Evolutionary conservation across 2,329 filamentous ascomycete genomes (phyloP), one percentile per base, ranked within the genome.

Genomic region (Neobulgaria alba): DNA sequence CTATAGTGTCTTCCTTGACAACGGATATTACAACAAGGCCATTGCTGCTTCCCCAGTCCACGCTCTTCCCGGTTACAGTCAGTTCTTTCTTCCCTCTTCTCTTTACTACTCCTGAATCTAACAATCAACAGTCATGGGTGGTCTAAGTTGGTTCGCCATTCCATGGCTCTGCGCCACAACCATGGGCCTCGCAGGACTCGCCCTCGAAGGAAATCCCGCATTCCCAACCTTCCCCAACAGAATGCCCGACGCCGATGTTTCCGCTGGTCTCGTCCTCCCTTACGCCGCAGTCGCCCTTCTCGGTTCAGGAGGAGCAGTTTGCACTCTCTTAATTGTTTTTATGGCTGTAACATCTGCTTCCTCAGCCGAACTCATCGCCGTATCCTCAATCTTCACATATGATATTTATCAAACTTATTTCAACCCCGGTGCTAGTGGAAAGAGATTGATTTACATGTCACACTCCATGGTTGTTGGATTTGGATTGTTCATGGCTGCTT

Each of bases 1-100:
- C 2, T 15, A 15, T n/a, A 56, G 53, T 1, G 85, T 93, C 3
- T 93, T 93, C 67, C 71, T 87, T 33, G 87, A 93, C 57, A 89
- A 89, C 50, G 81, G 83, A 12, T 94, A 93, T 67, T 94, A 88
- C 65, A 92, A 94, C 71, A 94, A 94, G 63, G 88, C 87, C 12
- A 94, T 95, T 54, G 86, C 89, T 5, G 87, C 89, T 0, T 82
- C 79, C 16, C 87, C 87, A 1, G 82, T 90, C 0, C 79, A 90
- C 46, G 89, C 88, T 0, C 75, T 95, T 2, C 88, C 88, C 0
- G 88, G 88, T 14, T 95, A 95, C 57, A 81, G n/a, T n/a, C n/a
- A n/a, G n/a, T n/a, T n/a, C n/a, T n/a, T n/a, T n/a, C n/a, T n/a
- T n/a, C n/a, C n/a, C n/a, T n/a, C n/a, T n/a, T n/a, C n/a, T n/a